Evolutionary conservation across 2,329 filamentous ascomycete genomes (phyloP).

Genomic region (Cladosporium sp.): DNA sequence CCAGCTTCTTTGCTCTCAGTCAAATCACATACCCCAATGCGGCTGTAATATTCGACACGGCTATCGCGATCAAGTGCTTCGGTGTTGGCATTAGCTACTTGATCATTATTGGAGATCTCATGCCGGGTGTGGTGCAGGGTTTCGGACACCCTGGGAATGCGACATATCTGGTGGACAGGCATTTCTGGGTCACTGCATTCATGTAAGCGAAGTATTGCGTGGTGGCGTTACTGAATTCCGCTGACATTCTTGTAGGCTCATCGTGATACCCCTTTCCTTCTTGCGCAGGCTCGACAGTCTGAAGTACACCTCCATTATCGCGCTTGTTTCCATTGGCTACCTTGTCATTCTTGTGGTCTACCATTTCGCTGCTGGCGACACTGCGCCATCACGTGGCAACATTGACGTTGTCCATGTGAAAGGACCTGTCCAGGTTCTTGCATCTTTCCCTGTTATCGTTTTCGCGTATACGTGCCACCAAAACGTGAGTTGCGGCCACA

Average conservation of each 20-base stretch:
- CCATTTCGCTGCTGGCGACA: slow-evolving; percentile 79
- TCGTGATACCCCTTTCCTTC: slow-evolving; percentile 93
- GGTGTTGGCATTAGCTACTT: slow-evolving; percentile 96
- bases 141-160: slow-evolving; percentile 66
- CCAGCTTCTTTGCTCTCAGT: slow-evolving; percentile 95
- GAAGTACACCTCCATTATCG: slow-evolving; percentile 94
- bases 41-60: slow-evolving; percentile 89
- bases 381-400: slow-evolving; percentile 68
- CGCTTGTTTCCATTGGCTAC: slow-evolving; percentile 90
- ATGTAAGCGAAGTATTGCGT: slow-evolving; percentile 59
- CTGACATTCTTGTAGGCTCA: slow-evolving; percentile 56
- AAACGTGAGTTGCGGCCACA: slow-evolving; percentile 63
- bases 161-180: slow-evolving; percentile 79
- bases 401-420: slow-evolving; percentile 78
- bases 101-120: slow-evolving; percentile 97
- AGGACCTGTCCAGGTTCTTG: slow-evolving; percentile 74
- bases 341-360: slow-evolving; percentile 90
- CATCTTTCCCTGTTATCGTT: slow-evolving; percentile 89
- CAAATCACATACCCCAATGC: slow-evolving; percentile 97
- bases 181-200: slow-evolving; percentile 98
- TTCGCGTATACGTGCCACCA: slow-evolving; percentile 99
- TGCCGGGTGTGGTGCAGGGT: slow-evolving; percentile 88
- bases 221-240: neutral
- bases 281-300: slow-evolving; percentile 87
- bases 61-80: slow-evolving; percentile 97